Evolutionary conservation across 2,329 filamentous ascomycete genomes (phyloP).

Genomic region (Didymella pomorum): DNA sequence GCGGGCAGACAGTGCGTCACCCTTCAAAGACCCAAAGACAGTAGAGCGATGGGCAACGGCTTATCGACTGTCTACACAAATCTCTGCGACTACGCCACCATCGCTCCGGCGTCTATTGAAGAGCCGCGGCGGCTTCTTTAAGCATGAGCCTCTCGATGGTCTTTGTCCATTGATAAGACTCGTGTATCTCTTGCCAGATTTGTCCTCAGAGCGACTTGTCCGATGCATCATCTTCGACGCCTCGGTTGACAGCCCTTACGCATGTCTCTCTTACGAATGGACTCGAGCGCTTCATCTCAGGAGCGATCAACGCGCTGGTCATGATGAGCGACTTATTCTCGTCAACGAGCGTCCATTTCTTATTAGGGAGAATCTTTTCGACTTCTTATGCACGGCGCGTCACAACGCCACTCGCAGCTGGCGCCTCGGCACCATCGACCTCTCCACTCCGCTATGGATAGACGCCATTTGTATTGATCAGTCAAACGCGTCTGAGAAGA

Average conservation of each 20-base stretch:
- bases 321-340: neutral
- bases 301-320: neutral
- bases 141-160: neutral
- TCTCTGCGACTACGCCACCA: neutral
- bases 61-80: neutral
- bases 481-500: neutral
- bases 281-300: constrained; percentile 1
- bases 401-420: neutral
- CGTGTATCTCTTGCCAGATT: neutral
- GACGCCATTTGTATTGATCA: neutral
- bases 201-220: neutral
- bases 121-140: neutral
- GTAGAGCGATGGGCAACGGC: neutral
- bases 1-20: neutral
- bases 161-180: neutral
- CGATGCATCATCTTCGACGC: neutral
- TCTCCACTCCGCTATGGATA: neutral
- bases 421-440: neutral
- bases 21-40: neutral
- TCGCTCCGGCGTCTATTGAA: neutral
- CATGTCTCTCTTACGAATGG: constrained; percentile 3
- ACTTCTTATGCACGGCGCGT: neutral
- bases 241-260: neutral
- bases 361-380: neutral
- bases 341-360: neutral